A percentile compares a stretch with the other conserved stretches of the same genome.
Evolutionary conservation across 495 filamentous ascomycete species (phyloP).

Genomic region (Hypoxylon lienhwacheense): DNA sequence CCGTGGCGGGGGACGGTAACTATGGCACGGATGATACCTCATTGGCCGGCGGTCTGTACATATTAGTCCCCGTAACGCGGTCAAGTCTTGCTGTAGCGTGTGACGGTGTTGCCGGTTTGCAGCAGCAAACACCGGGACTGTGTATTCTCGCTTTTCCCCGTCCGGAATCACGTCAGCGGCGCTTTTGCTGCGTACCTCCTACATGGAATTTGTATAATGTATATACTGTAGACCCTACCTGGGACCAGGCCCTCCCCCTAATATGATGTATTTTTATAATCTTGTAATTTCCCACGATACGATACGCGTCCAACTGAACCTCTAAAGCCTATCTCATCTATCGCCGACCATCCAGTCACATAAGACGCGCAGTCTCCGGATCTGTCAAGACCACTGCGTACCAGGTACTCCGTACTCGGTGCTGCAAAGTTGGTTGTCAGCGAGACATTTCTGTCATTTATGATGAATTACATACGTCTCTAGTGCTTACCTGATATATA

Average conservation of each 20-base stretch:
- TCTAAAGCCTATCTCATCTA: conserved; percentile 17
- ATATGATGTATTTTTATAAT: too few relatives aligned
- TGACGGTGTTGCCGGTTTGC: background rate
- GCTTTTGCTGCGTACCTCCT: conserved; percentile 1
- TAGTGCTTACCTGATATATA: background rate
- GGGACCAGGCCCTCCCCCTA: too few relatives aligned
- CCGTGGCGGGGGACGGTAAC: background rate
- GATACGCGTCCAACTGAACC: conserved; percentile 21
- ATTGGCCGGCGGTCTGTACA: conserved; percentile 11
- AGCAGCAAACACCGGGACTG: conserved; percentile 3
- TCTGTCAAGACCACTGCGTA: conserved; percentile 6
- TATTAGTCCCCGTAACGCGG: conserved; percentile 5
- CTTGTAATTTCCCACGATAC: conserved; percentile 3
- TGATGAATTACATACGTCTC: background rate
- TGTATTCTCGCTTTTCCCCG: background rate
- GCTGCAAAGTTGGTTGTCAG: conserved; percentile 16
- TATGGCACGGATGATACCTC: background rate
- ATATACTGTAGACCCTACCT: too few relatives aligned
- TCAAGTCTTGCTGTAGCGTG: background rate
- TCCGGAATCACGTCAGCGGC: conserved; percentile 23
- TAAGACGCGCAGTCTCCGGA: conserved; percentile 23
- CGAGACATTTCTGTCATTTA: background rate
- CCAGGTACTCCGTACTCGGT: background rate
- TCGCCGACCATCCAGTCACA: conserved; percentile 24
- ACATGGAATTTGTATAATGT: too few relatives aligned